Evolutionary conservation across 306 rosid genomes (phyloP), one percentile per base, ranked within the genome.

Genomic region (Prunus armeniaca): DNA sequence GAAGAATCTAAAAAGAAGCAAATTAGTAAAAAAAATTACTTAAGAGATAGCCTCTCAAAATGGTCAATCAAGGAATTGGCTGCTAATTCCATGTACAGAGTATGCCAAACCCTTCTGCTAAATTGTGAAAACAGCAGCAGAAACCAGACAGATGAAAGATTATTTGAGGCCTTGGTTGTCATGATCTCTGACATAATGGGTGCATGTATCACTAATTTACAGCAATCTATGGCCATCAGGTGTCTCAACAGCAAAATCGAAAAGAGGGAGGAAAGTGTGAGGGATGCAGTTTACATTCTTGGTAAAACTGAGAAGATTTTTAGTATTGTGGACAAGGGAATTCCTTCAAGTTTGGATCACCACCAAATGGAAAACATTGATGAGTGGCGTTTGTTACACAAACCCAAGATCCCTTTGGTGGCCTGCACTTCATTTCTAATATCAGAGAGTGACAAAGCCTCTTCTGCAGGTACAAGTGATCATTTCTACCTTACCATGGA

Each of bases 41-140:
- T 7, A 1, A 87, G 24, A 87, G 78, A 72, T 7, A 57, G 51
- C 43, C 93, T 96, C 71, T 81, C 87, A 47, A 76, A 63, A 46
- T 94, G 97, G 98, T 96, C 94, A 0, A 2, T 66, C 62, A 81
- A 86, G 72, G 56, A 89, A 19, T 52, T 88, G 72, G 95, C 93
- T 43, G 80, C 95, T 3, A 86, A 91, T 65, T 84, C 91, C 72
- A 89, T 94, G 98, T 90, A 90, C 76, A 89, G 96, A 85, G 77
- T 90, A 75, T 76, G 88, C 81, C 79, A 87, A 78, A 82, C 89
- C 43, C 67, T 80, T 71, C 90, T 87, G 46, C 75, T 90, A 2
- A 85, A 80, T 27, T 73, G 38, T 4, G 81, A 72, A 63, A 3
- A 38, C 3, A 68, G 77, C 74, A 65, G 28, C 38, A 56, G 30